Percentiles rank a stretch among this genome's conserved stretches.
Evolutionary conservation across 2,329 filamentous ascomycete genomes (phyloP).

Genomic region (Cladophialophora chaetospira): DNA sequence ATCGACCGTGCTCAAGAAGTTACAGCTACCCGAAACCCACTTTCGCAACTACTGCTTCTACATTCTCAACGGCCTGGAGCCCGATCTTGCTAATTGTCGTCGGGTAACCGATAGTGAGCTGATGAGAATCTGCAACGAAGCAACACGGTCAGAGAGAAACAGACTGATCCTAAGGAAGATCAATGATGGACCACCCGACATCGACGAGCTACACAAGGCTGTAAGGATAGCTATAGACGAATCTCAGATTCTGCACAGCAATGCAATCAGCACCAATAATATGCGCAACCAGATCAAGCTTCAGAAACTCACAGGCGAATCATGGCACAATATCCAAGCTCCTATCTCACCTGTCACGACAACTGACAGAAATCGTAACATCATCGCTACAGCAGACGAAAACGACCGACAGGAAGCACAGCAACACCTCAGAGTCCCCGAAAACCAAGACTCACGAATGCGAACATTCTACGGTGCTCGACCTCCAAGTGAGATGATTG

Average conservation of each 20-base stretch:
- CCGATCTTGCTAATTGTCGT: constrained; percentile 77
- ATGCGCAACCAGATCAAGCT: constrained; percentile 83
- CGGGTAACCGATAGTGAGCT: constrained; percentile 84
- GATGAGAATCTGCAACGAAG: constrained; percentile 86
- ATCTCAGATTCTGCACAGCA: constrained; percentile 70
- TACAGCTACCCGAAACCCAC: constrained; percentile 83
- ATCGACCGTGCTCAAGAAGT: constrained; percentile 83
- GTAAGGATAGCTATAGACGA: constrained; percentile 89
- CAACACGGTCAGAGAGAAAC: constrained; percentile 80
- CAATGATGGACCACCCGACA: constrained; percentile 85
- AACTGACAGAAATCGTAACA: constrained; percentile 40
- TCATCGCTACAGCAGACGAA: constrained; percentile 48
- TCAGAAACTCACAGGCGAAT: constrained; percentile 85
- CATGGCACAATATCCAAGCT: constrained; percentile 80
- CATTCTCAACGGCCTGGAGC: constrained; percentile 81
- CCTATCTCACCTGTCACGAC: constrained; percentile 72
- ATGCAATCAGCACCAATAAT: constrained; percentile 62
- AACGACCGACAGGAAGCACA: constrained; percentile 45
- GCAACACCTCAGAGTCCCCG: constrained; percentile 26
- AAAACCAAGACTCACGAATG: constrained; percentile 41
- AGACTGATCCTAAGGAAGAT: constrained; percentile 89
- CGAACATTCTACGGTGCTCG: constrained; percentile 82
- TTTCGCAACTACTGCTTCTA: constrained; percentile 97
- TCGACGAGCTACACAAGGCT: constrained; percentile 81
- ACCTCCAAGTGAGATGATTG: constrained; percentile 95